These are phyloP conservation scores for Fennellomyces sp. DNA, from an alignment of 371 early-diverging fungal species.

Conservation along the genomic window DNA sequence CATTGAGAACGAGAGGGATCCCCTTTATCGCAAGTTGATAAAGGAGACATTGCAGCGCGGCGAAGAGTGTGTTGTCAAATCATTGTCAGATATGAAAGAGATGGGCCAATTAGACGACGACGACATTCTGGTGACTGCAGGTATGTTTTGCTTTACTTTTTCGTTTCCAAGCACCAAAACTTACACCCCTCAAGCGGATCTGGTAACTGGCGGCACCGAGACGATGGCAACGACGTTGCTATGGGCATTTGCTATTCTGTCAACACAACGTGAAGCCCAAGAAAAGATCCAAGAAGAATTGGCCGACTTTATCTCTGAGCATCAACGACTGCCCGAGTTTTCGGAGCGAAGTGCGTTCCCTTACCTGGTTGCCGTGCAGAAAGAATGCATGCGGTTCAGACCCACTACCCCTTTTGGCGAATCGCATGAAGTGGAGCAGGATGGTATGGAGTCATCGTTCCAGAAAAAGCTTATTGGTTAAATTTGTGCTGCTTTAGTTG, in stretches of 20 bases:
- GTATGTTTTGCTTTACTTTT: neutral
- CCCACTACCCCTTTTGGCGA: constrained; percentile 14
- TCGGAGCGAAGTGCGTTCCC: constrained; percentile 18
- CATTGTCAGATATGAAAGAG: constrained; percentile 13
- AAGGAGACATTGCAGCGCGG: neutral
- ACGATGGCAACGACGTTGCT: constrained; percentile 17
- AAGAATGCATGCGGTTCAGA: constrained; percentile 23
- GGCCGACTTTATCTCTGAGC: constrained; percentile 7
- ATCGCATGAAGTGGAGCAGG: constrained; percentile 14
- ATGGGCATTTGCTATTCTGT: constrained; percentile 24
- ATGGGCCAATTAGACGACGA: constrained; percentile 18
- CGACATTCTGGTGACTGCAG: constrained; percentile 11
- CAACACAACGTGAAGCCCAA: constrained; percentile 26
- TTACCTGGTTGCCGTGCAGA: constrained; percentile 13
- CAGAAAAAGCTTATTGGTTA: neutral
- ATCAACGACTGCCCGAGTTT: constrained; percentile 15
- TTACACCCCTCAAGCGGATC: constrained; percentile 16
- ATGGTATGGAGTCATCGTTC: constrained; percentile 3
- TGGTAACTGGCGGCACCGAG: constrained; percentile 22
- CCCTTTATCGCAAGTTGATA: neutral
- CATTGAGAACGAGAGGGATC: constrained; percentile 5
- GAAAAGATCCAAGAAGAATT: constrained; percentile 17
- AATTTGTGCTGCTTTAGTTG: neutral
- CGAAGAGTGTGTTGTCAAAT: constrained; percentile 14
- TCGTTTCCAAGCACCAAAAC: neutral